These are phyloP conservation scores for Polysphondylium violaceum DNA, from an alignment of 78 protist genomes.

Conservation along the genomic window DNA sequence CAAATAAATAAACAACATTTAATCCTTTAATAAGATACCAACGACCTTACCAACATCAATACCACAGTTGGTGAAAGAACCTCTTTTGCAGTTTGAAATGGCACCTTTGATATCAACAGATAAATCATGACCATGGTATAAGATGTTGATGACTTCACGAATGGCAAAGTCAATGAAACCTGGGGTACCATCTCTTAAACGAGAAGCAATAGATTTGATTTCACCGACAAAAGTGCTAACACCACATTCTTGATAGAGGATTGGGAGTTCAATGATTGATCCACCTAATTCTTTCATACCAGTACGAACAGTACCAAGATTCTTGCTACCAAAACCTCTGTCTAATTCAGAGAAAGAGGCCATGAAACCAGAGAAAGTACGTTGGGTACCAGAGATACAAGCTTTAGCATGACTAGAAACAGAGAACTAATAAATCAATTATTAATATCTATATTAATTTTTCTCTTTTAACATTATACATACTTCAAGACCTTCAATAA, in stretches of 20 bases:
- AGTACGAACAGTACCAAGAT: too few species aligned
- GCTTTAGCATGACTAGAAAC: neutral
- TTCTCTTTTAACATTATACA: neutral
- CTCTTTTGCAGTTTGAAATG: constrained; percentile 13
- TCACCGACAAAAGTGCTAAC: constrained; percentile 10
- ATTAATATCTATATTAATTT: neutral
- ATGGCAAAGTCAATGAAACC: constrained; percentile 26
- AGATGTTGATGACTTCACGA: constrained; percentile 50
- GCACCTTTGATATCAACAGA: constrained; percentile 44
- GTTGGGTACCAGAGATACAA: neutral
- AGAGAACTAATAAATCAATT: neutral
- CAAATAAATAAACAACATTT: too few species aligned
- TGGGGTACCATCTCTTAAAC: constrained; percentile 18
- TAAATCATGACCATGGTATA: constrained; percentile 39
- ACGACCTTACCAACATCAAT: constrained; percentile 16
- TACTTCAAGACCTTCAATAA: constrained; percentile 54
- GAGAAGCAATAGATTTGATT: constrained; percentile 28
- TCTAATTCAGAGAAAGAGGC: neutral
- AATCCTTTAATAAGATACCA: constrained; percentile 20
- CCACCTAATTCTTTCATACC: constrained; percentile 38
- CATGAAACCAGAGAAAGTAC: neutral
- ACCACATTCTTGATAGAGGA: constrained; percentile 27
- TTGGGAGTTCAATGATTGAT: constrained; percentile 19
- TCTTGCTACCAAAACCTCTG: too few species aligned
- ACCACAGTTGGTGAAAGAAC: constrained; percentile 26